Percentiles rank a stretch among this genome's conserved stretches.
phyloP scores from a whole-genome alignment of 495 filamentous ascomycete genomes.

The Aspergillus bridgeri region DNA sequence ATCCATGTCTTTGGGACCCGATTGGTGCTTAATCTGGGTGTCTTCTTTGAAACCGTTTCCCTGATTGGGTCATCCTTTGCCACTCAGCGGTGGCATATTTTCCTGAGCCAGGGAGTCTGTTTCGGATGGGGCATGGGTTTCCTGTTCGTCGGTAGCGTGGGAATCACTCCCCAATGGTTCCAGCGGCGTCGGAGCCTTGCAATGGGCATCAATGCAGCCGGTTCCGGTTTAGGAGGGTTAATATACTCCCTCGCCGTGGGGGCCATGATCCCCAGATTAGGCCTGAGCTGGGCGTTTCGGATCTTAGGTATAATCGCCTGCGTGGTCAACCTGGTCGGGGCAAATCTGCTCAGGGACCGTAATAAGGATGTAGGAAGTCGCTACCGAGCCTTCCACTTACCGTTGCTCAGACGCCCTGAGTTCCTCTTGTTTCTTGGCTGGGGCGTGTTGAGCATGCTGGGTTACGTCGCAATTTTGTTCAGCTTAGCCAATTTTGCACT shows the following conservation, averaged over 20 bases:
- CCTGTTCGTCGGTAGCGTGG: slow-evolving; percentile 66
- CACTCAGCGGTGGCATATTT: slow-evolving; percentile 67
- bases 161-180: slow-evolving; percentile 80
- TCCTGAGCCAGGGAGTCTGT: slow-evolving; percentile 71
- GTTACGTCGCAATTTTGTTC: slow-evolving; percentile 74
- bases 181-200: slow-evolving; percentile 63
- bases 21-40: slow-evolving; percentile 55
- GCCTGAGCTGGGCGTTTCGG: slow-evolving; percentile 69
- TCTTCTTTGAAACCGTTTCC: slow-evolving; percentile 55
- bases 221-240: slow-evolving; percentile 73
- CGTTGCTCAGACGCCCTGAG: slow-evolving; percentile 56
- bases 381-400: slow-evolving; percentile 59
- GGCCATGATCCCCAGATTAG: slow-evolving; percentile 56
- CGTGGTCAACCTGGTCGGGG: slow-evolving; percentile 59
- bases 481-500: slow-evolving; percentile 70
- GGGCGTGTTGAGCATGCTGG: slow-evolving; percentile 68
- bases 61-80: slow-evolving; percentile 67
- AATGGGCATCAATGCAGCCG: slow-evolving; percentile 67
- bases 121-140: slow-evolving; percentile 78
- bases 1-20: slow-evolving; percentile 53
- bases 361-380: slow-evolving; percentile 65
- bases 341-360: slow-evolving; percentile 62
- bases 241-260: slow-evolving; percentile 50
- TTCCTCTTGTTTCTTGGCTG: slow-evolving; percentile 65
- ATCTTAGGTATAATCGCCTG: slow-evolving; percentile 66